These are phyloP conservation scores for Colletotrichum australisinense DNA, from an alignment of 2,329 filamentous ascomycete genomes.

Conservation along the genomic window DNA sequence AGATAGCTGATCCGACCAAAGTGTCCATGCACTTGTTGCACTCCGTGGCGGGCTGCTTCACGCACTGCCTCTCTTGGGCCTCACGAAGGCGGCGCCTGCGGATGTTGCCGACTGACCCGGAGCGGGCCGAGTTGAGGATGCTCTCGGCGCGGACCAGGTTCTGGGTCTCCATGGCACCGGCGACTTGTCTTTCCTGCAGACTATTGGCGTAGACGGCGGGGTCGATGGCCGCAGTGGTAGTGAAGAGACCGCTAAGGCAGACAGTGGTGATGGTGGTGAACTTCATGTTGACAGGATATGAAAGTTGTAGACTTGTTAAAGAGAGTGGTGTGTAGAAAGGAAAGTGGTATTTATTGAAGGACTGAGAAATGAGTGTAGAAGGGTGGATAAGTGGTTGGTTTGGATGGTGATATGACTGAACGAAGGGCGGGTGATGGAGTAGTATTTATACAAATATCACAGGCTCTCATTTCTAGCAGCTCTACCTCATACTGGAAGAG, in stretches of 20 bases:
- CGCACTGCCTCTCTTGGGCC: background rate
- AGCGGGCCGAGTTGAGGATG: constrained; percentile 13
- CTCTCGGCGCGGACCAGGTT: constrained; percentile 5
- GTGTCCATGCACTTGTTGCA: background rate
- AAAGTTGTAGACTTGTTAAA: background rate
- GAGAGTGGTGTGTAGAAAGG: background rate
- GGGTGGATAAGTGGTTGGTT: background rate
- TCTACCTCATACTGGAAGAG: no score
- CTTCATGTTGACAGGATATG: background rate
- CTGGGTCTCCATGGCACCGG: constrained; percentile 15
- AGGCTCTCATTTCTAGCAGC: background rate
- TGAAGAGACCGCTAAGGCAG: constrained; percentile 6
- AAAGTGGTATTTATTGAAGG: background rate
- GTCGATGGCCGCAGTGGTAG: background rate
- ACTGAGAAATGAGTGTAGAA: background rate
- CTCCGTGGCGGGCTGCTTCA: background rate
- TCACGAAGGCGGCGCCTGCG: constrained; percentile 1
- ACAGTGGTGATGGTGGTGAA: constrained; percentile 3
- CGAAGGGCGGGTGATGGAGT: background rate
- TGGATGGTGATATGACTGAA: background rate
- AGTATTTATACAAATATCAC: background rate
- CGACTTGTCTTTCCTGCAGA: background rate
- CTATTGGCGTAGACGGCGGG: background rate
- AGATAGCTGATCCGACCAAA: background rate
- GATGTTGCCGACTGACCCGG: constrained; percentile 11